Base-by-base conservation (phyloP, 768 basidiomycete species). In the Suillus brevipes region DNA sequence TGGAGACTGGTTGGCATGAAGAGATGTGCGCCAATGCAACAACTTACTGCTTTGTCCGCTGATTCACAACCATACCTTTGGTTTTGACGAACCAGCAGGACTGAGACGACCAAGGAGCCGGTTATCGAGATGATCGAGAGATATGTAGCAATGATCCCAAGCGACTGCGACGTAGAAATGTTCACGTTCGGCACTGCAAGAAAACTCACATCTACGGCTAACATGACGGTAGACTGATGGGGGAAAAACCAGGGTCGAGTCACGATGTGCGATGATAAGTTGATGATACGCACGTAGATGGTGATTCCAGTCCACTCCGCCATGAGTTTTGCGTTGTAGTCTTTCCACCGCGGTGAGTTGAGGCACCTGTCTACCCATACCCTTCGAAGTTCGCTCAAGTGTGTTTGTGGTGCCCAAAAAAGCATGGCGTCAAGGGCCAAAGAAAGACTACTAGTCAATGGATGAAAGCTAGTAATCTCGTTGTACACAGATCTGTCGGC, bases 401-500 rank as follows among this genome's bases (percentile, higher is more conserved):
- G 82, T 6, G 80, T 71, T 58, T 13, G 63, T 16, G 43, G 56
- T 58, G 43, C 55, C 34, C 34, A 64, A 64, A 38, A 65, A 53
- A 28, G 53, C 23, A 50, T 64, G 23, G 62, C 65, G 59, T 31
- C 63, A 37, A 38, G 57, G 40, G 37, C 31, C 42, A 50, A 64
- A 34, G 47, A 66, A 25, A 42, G 55, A 52, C 37, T 60, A 28
- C n/a, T 20, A 64, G 36, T 14, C n/a, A 38, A 28, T 58, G 47
- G 14, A 43, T 59, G 20, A 12, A 25, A 45, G 61, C 63, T 23
- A 57, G 60, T 4, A 12, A 57, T 25, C 25, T 57, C 14, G 49
- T 37, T 66, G 43, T 72, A 71, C 14, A 86, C 75, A 20, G 81
- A 82, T 64, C 80, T 78, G 63, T 81, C 75, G 2, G 80, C 77